These are phyloP conservation scores for Pleurotus ostreatus DNA, from an alignment of 768 basidiomycete genomes.

Conservation along the genomic window DNA sequence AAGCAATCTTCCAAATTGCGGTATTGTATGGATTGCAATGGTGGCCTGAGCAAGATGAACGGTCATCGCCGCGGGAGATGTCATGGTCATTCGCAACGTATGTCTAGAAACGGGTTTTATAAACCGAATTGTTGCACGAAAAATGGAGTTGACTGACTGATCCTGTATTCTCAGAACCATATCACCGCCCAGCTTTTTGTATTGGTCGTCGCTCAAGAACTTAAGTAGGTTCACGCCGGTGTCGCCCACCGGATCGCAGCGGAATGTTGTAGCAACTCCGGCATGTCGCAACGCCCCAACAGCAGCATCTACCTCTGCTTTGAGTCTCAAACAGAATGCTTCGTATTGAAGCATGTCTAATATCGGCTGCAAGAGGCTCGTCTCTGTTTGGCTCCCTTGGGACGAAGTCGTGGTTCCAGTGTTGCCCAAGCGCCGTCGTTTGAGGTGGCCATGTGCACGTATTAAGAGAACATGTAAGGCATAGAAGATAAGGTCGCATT, in stretches of 20 bases:
- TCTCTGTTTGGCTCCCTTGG: slow-evolving; percentile 20
- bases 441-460: slow-evolving; percentile 50
- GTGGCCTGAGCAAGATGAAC: slow-evolving; percentile 82
- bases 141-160: slow-evolving; percentile 34
- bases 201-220: slow-evolving; percentile 35
- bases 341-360: slow-evolving; percentile 80
- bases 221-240: slow-evolving; percentile 56
- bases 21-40: slow-evolving; percentile 65
- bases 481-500: slow-evolving; percentile 68
- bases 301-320: slow-evolving; percentile 51
- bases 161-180: slow-evolving; percentile 68
- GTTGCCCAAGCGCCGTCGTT: slow-evolving; percentile 32
- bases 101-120: slow-evolving; percentile 38
- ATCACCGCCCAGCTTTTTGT: slow-evolving; percentile 60
- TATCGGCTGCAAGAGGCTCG: slow-evolving; percentile 64
- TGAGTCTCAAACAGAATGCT: slow-evolving; percentile 64
- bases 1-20: slow-evolving; percentile 72
- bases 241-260: slow-evolving; percentile 65
- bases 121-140: not conserved
- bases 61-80: slow-evolving; percentile 71
- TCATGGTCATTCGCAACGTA: slow-evolving; percentile 70
- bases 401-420: slow-evolving; percentile 17
- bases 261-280: slow-evolving; percentile 53
- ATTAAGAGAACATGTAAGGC: slow-evolving; percentile 62
- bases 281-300: slow-evolving; percentile 43